Conservation (phyloP, 2,329 filamentous ascomycete species). For the Didymella arachidicola region DNA sequence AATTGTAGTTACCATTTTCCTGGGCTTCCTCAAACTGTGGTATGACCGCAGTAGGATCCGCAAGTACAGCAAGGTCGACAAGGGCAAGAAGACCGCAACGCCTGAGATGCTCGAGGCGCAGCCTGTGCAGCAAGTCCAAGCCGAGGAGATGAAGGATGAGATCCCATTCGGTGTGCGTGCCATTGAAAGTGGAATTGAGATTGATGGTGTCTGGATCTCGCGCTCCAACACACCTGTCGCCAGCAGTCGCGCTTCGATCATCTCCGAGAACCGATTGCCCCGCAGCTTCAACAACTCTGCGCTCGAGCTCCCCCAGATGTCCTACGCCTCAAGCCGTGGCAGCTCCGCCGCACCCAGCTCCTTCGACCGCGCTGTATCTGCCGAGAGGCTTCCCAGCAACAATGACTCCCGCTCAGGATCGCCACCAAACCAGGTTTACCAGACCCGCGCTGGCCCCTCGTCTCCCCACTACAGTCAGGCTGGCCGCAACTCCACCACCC, state of each 20-base stretch:
- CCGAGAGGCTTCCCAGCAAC: slow-evolving; percentile 44
- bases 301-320: slow-evolving; percentile 43
- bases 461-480: slow-evolving; percentile 49
- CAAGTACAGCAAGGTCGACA: slow-evolving; percentile 53
- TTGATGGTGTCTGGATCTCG: slow-evolving; percentile 77
- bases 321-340: slow-evolving; percentile 44
- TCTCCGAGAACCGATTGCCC: slow-evolving; percentile 39
- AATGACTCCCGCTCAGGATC: slow-evolving; percentile 42
- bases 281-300: slow-evolving; percentile 45
- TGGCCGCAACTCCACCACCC: slow-evolving; percentile 42
- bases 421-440: slow-evolving; percentile 30
- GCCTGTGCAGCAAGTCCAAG: slow-evolving; percentile 57
- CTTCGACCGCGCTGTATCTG: slow-evolving; percentile 50
- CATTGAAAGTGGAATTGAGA: slow-evolving; percentile 80
- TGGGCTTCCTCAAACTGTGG: slow-evolving; percentile 71
- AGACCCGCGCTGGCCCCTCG: slow-evolving; percentile 41
- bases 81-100: slow-evolving; percentile 54
- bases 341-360: slow-evolving; percentile 48
- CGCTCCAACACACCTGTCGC: slow-evolving; percentile 53
- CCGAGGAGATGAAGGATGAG: slow-evolving; percentile 64
- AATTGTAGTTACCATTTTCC: slow-evolving; percentile 73
- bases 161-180: slow-evolving; percentile 88
- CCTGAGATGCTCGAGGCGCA: slow-evolving; percentile 72
- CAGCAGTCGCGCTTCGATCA: slow-evolving; percentile 47
- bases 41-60: slow-evolving; percentile 53